Percentiles rank a stretch among this genome's conserved stretches.
phyloP scores from a whole-genome alignment of 2,329 filamentous ascomycete species.

The Thyridium curvatum region DNA sequence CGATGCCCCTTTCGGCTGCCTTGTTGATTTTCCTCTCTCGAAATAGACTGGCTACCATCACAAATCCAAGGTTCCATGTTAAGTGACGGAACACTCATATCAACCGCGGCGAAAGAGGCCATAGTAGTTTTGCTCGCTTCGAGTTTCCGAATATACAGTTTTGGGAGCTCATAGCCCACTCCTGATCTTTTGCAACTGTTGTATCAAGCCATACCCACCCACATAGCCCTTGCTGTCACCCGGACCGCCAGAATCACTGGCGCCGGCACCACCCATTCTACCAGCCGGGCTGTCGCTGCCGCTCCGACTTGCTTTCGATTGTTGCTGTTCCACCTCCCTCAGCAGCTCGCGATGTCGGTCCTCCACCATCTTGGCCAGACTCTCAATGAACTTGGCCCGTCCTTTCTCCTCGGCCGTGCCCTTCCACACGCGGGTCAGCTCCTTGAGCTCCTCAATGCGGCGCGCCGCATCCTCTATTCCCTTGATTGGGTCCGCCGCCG shows the following conservation, averaged over 20 bases:
- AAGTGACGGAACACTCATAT: no score
- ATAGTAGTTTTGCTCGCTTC: no score
- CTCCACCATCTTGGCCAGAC: constrained; percentile 74
- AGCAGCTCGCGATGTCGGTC: constrained; percentile 56
- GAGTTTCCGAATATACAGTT: not conserved
- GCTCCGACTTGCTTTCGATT: constrained; percentile 15
- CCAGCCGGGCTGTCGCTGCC: constrained; percentile 15
- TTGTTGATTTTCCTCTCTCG: constrained; percentile 4
- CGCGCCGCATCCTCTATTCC: constrained; percentile 69
- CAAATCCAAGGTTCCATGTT: no score
- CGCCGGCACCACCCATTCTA: constrained; percentile 14
- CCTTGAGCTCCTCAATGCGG: constrained; percentile 71
- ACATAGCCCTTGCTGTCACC: constrained; percentile 34
- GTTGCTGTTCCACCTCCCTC: constrained; percentile 36
- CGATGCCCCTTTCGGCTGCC: constrained; percentile 3
- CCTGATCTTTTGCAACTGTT: constrained; percentile 55
- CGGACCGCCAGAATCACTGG: not conserved
- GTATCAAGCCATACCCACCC: constrained; percentile 54
- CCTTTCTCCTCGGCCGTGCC: constrained; percentile 95
- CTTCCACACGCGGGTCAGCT: constrained; percentile 78
- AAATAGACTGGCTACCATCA: no score
- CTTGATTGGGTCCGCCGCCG: constrained; percentile 48
- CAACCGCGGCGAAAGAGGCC: no score
- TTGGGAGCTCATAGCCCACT: constrained; percentile 34
- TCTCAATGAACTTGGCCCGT: constrained; percentile 73